Percentiles rank a stretch among this genome's conserved stretches.
Evolutionary conservation across 805 yeast genomes (phyloP).

Genomic region (Nakazawaea ambrosiae): DNA sequence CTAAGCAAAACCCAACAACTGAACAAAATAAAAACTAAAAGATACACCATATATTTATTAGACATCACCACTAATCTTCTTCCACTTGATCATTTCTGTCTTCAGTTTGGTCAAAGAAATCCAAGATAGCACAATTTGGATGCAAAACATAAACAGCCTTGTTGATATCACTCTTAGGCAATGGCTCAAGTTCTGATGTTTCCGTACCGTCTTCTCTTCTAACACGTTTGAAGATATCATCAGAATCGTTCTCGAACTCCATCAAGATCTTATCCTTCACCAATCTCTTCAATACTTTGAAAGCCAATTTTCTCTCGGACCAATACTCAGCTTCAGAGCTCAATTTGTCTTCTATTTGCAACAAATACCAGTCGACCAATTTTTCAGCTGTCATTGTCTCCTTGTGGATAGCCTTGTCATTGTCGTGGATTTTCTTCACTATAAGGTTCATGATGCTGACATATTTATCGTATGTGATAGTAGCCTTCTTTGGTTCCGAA

Average conservation of each 20-base stretch:
- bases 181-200: constrained; percentile 7
- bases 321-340: constrained; percentile 64
- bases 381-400: constrained; percentile 54
- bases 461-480: constrained; percentile 81
- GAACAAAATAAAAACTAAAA: not conserved
- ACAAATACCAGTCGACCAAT: constrained; percentile 75
- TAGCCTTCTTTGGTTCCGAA: constrained; percentile 27
- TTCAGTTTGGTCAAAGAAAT: constrained; percentile 41
- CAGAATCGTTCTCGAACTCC: constrained; percentile 46
- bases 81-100: constrained; percentile 3
- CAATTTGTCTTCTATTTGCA: constrained; percentile 64
- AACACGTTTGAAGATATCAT: constrained; percentile 25
- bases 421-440: constrained; percentile 53
- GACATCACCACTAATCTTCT: not conserved
- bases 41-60: too few species aligned
- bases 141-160: constrained; percentile 49
- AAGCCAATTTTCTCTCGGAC: constrained; percentile 62
- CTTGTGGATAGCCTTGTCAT: constrained; percentile 32
- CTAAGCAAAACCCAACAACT: not conserved
- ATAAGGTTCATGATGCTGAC: constrained; percentile 75
- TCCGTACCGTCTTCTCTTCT: constrained; percentile 13
- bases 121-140: constrained; percentile 80
- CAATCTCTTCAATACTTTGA: constrained; percentile 75
- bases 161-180: constrained; percentile 19
- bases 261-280: constrained; percentile 81